Conservation (phyloP, 495 filamentous ascomycete genomes). For the Geoglossum glabrum region DNA sequence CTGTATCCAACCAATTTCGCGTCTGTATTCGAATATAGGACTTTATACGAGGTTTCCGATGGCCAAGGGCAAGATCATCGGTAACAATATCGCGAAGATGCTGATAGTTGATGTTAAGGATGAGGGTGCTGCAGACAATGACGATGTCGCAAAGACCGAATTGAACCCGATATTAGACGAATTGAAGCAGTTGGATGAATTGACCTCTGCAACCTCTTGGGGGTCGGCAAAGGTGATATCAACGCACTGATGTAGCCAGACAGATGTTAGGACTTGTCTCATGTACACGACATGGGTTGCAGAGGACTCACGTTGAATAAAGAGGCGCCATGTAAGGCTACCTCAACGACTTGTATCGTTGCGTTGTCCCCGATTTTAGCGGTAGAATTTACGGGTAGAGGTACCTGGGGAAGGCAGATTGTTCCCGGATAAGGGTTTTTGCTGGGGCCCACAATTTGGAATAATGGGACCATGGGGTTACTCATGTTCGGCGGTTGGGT, state of each 20-base stretch:
- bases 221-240: slow-evolving; percentile 70
- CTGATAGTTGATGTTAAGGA: neutral
- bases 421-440: slow-evolving; percentile 69
- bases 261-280: neutral
- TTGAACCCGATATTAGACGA: slow-evolving; percentile 52
- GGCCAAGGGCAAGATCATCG: neutral
- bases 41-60: neutral
- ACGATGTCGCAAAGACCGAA: slow-evolving; percentile 41
- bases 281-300: neutral
- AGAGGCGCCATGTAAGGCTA: slow-evolving; percentile 72
- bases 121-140: slow-evolving; percentile 2
- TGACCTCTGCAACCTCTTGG: slow-evolving; percentile 52
- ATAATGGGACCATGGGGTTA: slow-evolving; percentile 58
- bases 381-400: slow-evolving; percentile 52
- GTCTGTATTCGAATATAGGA: neutral
- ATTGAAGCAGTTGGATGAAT: slow-evolving; percentile 67
- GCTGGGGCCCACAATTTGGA: slow-evolving; percentile 68
- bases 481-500: slow-evolving; percentile 76
- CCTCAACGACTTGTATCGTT: slow-evolving; percentile 85
- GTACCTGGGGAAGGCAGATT: slow-evolving; percentile 78
- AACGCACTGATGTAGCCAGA: slow-evolving; percentile 44
- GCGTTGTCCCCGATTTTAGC: slow-evolving; percentile 71
- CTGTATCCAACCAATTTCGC: neutral
- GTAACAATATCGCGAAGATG: neutral
- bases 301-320: slow-evolving; percentile 65